Evolutionary conservation across 2,329 filamentous ascomycete species (phyloP), one percentile per base, ranked within the genome.

Genomic region (Helotiales sp.): DNA sequence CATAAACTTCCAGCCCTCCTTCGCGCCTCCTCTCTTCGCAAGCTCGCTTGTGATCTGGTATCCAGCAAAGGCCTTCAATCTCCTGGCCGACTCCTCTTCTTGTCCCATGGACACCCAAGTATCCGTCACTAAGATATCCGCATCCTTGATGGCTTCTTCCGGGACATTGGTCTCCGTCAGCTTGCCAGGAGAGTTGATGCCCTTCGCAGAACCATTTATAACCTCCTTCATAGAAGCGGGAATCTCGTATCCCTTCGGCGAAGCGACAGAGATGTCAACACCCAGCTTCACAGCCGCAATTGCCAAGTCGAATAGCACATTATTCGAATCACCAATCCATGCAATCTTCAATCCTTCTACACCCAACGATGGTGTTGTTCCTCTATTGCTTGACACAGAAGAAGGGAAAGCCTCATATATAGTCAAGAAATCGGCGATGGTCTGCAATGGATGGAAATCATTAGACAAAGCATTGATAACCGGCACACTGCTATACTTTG

Each of bases 91-190:
- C 75, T 99, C 95, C 56, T 84, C 85, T 74, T 99, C 95, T 75
- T 98, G 93, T 47, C 95, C 95, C 95, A 99, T 99, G 1, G 91
- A 96, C 30, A 99, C 84, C 95, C 95, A 99, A 1, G 95, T 99
- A 70, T 99, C 95, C 0, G 95, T 99, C 22, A 98, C 92, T 57
- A 99, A 79, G 53, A 98, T 83, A 72, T 99, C 89, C 2, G 95
- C 93, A 63, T 87, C 79, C 77, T 90, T 90, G 70, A 97, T 86
- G 5, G 71, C 95, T 69, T 96, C 90, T 71, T 95, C 90, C 0
- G 93, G 95, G 0, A 89, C 78, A 22, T 81, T 88, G 0, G 91
- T 96, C 74, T 96, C 89, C 5, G 76, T 77, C 31, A 97, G 79
- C 66, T 81, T 86, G 15, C 90, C 90, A 1, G 87, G 80, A 0